These are phyloP conservation scores for Mariannaea elegans DNA, from an alignment of 2,329 filamentous ascomycete genomes.

Conservation along the genomic window DNA sequence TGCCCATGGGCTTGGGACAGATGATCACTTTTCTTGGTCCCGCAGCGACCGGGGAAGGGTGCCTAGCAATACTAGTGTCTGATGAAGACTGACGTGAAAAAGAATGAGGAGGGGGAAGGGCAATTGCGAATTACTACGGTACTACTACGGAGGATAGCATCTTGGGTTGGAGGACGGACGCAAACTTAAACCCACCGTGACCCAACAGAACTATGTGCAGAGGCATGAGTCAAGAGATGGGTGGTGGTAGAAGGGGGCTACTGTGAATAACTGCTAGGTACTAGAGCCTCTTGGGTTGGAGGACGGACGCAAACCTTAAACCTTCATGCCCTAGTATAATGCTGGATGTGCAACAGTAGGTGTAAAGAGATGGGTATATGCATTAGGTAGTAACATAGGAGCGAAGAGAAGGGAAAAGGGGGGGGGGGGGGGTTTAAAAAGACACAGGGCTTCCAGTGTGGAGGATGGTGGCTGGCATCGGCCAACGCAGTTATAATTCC, in stretches of 20 bases:
- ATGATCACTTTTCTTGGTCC: slow-evolving; percentile 13
- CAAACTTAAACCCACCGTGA: no score
- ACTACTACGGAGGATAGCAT: no score
- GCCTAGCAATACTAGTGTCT: slow-evolving; percentile 2
- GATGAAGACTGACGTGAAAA: slow-evolving; percentile 1
- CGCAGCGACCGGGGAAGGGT: slow-evolving; percentile 13
- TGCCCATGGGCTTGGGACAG: neutral
- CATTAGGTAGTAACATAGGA: neutral
- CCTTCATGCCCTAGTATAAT: neutral
- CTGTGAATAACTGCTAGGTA: no score
- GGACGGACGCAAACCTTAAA: slow-evolving; percentile 17
- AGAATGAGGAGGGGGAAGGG: neutral
- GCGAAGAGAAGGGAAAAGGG: neutral
- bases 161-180: no score
- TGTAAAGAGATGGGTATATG: neutral
- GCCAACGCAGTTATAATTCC: neutral
- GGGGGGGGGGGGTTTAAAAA: neutral
- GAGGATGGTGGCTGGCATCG: neutral
- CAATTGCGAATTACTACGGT: no score
- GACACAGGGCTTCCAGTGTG: neutral
- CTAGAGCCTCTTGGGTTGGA: slow-evolving; percentile 3
- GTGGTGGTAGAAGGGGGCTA: no score
- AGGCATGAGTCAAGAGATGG: no score
- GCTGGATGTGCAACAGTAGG: neutral
- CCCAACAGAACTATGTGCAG: no score